Percentiles rank a stretch among this genome's conserved stretches.
These are phyloP conservation scores for Diaporthe vaccinii DNA, from an alignment of 2,329 filamentous ascomycete genomes.

Conservation along the genomic window DNA sequence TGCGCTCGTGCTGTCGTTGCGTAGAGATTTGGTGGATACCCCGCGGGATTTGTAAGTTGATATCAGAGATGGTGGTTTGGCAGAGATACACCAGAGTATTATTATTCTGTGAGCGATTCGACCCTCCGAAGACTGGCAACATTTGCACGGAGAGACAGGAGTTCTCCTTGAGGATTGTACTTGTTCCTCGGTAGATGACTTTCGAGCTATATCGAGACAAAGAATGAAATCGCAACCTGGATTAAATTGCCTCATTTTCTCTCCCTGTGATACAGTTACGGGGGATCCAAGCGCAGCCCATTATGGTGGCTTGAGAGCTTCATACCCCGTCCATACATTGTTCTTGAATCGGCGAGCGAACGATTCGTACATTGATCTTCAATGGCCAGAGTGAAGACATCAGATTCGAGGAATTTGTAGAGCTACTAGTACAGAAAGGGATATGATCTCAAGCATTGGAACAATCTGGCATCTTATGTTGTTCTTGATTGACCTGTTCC, in stretches of 20 bases:
- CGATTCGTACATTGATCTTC: not conserved
- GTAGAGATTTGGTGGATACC: constrained; percentile 30
- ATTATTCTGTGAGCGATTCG: constrained; percentile 4
- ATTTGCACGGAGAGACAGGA: constrained; percentile 9
- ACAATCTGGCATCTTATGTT: not conserved
- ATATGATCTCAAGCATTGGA: not conserved
- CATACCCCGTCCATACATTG: not conserved
- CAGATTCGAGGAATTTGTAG: not conserved
- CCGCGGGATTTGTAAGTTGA: constrained; percentile 17
- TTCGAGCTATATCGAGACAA: constrained; percentile 4
- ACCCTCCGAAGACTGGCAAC: constrained; percentile 23
- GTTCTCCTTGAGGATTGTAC: not conserved
- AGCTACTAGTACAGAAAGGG: not conserved
- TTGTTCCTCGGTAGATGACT: constrained; percentile 22
- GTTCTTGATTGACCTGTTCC: not conserved
- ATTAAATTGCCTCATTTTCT: not conserved
- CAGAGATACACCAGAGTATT: constrained; percentile 2
- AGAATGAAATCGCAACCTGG: constrained; percentile 3
- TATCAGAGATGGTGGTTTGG: constrained; percentile 13
- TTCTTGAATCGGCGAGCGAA: too few species aligned
- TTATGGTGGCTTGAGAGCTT: not conserved
- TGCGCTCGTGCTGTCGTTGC: not conserved
- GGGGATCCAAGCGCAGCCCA: too few species aligned
- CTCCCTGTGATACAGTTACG: not conserved
- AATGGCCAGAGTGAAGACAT: not conserved